Evolutionary conservation across 495 filamentous ascomycete species (phyloP).

Genomic region (Aspergillus asperescens): DNA sequence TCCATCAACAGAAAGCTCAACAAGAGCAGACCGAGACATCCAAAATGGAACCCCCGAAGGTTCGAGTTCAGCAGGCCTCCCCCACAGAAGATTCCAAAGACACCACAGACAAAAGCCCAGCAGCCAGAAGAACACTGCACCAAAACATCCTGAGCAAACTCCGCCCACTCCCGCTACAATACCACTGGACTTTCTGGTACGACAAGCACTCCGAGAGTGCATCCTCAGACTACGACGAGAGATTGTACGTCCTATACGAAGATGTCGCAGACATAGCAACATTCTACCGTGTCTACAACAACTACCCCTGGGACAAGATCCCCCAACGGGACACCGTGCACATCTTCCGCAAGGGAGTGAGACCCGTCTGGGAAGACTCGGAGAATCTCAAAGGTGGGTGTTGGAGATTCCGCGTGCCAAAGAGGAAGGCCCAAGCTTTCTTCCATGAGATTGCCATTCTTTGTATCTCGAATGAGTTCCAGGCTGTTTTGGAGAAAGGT

Average conservation of each 20-base stretch:
- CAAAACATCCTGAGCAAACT: slow-evolving; percentile 42
- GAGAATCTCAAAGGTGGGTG: slow-evolving; percentile 75
- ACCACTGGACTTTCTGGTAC: slow-evolving; percentile 56
- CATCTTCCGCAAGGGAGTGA: slow-evolving; percentile 80
- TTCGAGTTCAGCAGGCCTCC: slow-evolving; percentile 17
- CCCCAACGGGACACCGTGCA: slow-evolving; percentile 78
- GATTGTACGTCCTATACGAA: slow-evolving; percentile 60
- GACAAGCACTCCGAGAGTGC: slow-evolving; percentile 40
- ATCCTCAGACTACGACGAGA: slow-evolving; percentile 50
- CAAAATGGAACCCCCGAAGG: slow-evolving; percentile 17
- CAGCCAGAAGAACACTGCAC: slow-evolving; percentile 30
- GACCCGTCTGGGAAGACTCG: slow-evolving; percentile 86
- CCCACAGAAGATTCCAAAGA: slow-evolving; percentile 2
- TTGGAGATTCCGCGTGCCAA: slow-evolving; percentile 84
- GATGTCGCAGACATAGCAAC: slow-evolving; percentile 70
- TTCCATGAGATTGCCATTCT: slow-evolving; percentile 76
- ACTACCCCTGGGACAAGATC: slow-evolving; percentile 71
- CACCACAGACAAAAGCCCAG: slow-evolving; percentile 5
- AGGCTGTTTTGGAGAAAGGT: slow-evolving; percentile 69
- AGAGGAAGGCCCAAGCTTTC: slow-evolving; percentile 63
- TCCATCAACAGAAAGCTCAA: not conserved
- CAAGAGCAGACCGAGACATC: not conserved
- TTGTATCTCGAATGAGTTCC: slow-evolving; percentile 79
- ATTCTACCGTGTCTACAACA: slow-evolving; percentile 89
- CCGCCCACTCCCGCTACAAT: slow-evolving; percentile 47